These are phyloP conservation scores for Tylopilus sp. DNA, from an alignment of 768 basidiomycete species.

Conservation along the genomic window DNA sequence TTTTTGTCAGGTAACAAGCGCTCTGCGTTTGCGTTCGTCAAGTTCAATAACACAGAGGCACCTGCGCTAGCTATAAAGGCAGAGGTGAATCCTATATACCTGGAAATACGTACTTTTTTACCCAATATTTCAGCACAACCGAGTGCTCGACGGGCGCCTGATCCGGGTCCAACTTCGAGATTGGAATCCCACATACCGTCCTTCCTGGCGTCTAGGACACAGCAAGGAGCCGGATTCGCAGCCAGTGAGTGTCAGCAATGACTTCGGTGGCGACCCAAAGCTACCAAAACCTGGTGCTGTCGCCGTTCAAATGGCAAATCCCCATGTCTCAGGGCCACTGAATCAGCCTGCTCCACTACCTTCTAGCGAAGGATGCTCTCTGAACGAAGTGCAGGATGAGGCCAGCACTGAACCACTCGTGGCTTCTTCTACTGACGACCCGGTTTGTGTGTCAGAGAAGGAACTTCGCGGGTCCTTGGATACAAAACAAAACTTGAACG, in stretches of 20 bases:
- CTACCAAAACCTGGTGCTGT: slow-evolving; percentile 8
- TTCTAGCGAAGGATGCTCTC: slow-evolving; percentile 8
- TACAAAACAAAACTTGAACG: slow-evolving; percentile 28
- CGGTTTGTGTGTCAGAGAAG: slow-evolving; percentile 3
- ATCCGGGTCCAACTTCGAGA: slow-evolving; percentile 77
- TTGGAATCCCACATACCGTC: slow-evolving; percentile 53
- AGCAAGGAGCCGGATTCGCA: slow-evolving; percentile 40
- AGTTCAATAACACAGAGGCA: slow-evolving; percentile 58
- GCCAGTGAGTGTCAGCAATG: slow-evolving; percentile 7
- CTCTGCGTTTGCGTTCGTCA: slow-evolving; percentile 78
- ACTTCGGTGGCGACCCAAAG: slow-evolving; percentile 10
- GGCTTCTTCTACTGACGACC: neutral
- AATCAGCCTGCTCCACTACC: neutral
- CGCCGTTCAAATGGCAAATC: slow-evolving; percentile 10
- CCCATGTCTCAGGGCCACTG: slow-evolving; percentile 6
- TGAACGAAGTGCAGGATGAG: slow-evolving; percentile 20
- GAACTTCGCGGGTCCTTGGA: slow-evolving; percentile 19
- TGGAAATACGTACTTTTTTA: slow-evolving; percentile 1
- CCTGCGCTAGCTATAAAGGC: slow-evolving; percentile 64
- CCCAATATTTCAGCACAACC: slow-evolving; percentile 56
- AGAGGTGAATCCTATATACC: slow-evolving; percentile 43
- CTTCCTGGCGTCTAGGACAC: slow-evolving; percentile 32
- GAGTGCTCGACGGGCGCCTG: slow-evolving; percentile 60
- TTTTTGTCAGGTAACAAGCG: slow-evolving; percentile 48
- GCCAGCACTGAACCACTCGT: neutral